A percentile compares a stretch with the other conserved stretches of the same genome.
Conservation (phyloP, 306 rosid genomes). For the Hylodesmum podocarpum region DNA sequence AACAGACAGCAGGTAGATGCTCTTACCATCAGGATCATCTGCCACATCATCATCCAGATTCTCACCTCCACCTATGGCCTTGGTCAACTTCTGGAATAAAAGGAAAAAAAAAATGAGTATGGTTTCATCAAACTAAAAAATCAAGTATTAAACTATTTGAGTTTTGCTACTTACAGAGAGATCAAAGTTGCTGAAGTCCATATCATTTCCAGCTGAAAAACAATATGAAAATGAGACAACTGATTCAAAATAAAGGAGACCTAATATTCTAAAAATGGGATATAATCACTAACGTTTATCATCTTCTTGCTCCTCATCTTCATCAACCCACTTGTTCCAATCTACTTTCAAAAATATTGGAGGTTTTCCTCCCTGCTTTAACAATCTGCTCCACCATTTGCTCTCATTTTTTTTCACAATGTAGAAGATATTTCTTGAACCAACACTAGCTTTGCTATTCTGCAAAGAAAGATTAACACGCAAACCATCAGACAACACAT, state of each 20-base stretch:
- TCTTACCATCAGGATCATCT: constrained; percentile 35
- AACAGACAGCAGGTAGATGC: not conserved
- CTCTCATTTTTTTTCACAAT: constrained; percentile 53
- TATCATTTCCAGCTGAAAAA: constrained; percentile 48
- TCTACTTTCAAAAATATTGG: constrained; percentile 71
- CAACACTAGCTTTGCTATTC: constrained; percentile 61
- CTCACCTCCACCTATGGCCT: constrained; percentile 44
- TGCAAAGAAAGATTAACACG: constrained; percentile 25
- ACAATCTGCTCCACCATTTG: constrained; percentile 69
- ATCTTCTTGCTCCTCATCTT: constrained; percentile 64
- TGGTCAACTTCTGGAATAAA: constrained; percentile 37
- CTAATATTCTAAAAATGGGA: constrained; percentile 13
- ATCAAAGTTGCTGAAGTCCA: constrained; percentile 52
- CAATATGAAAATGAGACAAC: constrained; percentile 25
- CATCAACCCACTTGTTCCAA: constrained; percentile 88
- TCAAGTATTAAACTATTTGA: not conserved
- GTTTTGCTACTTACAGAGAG: constrained; percentile 51
- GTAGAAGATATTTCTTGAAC: constrained; percentile 60
- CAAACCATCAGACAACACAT: not conserved
- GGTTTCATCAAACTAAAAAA: not conserved
- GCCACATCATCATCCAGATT: constrained; percentile 9
- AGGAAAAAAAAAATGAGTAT: not conserved
- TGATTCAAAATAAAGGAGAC: not conserved
- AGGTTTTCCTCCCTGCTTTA: constrained; percentile 62
- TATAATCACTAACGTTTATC: constrained; percentile 32